Percentiles rank a stretch among this genome's conserved stretches.
phyloP scores from a whole-genome alignment of 257 asterid species.

The Ballota nigra region DNA sequence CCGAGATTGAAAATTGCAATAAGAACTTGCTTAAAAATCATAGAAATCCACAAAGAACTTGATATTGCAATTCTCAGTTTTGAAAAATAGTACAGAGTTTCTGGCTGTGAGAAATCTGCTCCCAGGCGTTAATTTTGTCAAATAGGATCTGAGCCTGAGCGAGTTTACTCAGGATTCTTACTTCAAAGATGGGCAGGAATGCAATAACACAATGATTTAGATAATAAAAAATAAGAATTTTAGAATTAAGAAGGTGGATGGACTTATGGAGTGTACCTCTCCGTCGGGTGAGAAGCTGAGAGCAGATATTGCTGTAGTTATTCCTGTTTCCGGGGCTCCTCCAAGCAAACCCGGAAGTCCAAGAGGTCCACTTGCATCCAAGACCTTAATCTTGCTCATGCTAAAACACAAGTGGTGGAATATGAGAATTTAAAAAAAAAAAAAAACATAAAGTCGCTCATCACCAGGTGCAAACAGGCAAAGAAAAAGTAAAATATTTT shows the following conservation, averaged over 20 bases:
- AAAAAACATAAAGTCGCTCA: constrained; percentile 19
- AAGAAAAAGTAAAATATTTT: constrained; percentile 8
- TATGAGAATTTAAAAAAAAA: constrained; percentile 22
- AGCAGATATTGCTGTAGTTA: constrained; percentile 78
- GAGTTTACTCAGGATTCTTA: background rate
- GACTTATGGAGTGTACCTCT: constrained; percentile 58
- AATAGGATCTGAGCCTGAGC: constrained; percentile 3
- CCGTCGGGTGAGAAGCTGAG: constrained; percentile 96
- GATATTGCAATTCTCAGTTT: constrained; percentile 9
- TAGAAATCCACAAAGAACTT: background rate
- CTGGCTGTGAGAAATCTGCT: constrained; percentile 4
- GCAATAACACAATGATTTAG: background rate
- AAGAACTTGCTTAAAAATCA: background rate
- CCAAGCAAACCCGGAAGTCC: constrained; percentile 89
- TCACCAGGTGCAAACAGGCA: constrained; percentile 1
- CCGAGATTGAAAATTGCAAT: background rate
- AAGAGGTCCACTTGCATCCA: constrained; percentile 98
- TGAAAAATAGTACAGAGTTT: background rate
- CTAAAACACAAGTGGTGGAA: constrained; percentile 40
- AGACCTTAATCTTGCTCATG: constrained; percentile 83
- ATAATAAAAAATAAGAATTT: constrained; percentile 11
- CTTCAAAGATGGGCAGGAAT: background rate
- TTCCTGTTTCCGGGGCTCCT: constrained; percentile 54
- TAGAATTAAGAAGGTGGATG: constrained; percentile 2
- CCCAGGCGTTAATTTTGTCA: background rate